Base-by-base conservation (phyloP, 257 asterid species). In the Przewalskia tangutica region DNA sequence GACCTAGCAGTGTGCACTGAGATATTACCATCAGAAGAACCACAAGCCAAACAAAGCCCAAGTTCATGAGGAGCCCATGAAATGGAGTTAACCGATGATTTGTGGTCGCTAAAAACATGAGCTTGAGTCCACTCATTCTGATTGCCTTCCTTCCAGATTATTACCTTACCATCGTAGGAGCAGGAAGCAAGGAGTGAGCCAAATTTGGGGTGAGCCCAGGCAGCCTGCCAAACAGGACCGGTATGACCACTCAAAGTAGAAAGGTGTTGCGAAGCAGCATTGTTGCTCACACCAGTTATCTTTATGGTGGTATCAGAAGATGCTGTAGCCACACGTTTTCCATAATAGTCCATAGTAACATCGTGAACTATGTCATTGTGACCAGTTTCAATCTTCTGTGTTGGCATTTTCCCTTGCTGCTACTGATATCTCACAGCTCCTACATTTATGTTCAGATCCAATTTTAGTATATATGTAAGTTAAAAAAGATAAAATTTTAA, bases 181-280 rank as follows among this genome's bases (percentile, higher is more conserved):
- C 98, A 91, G 40, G 99, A 95, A 78, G 98, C 98, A 23, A 93
- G 95, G 4, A 86, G 51, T 6, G 97, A 90, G 58, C 99, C 98
- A 38, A 92, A 95, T 84, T 95, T 95, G 75, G 97, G 99, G 88
- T 93, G 98, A 18, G 97, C 98, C 99, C 97, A 95, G 13, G 90
- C 86, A 53, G 93, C 94, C 86, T 95, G 97, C 99, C 99, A 95
- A 56, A 95, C 97, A 16, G 99, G 98, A 59, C 97, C 97, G 78
- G 88, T 94, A 84, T 95, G 99, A 34, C 97, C 97, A 17, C 76
- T 90, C 88, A 94, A 77, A 70, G 98, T 93, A 5, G 97, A 93
- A 4, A 95, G 94, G 77, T 88, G 97, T 89, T 94, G 98, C 0
- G 97, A 91, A 63, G 94, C 81, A 11, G 92, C 89, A 84, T 89